Base-by-base conservation (phyloP, 306 rosid species). In the Ormosia semicastrata region DNA sequence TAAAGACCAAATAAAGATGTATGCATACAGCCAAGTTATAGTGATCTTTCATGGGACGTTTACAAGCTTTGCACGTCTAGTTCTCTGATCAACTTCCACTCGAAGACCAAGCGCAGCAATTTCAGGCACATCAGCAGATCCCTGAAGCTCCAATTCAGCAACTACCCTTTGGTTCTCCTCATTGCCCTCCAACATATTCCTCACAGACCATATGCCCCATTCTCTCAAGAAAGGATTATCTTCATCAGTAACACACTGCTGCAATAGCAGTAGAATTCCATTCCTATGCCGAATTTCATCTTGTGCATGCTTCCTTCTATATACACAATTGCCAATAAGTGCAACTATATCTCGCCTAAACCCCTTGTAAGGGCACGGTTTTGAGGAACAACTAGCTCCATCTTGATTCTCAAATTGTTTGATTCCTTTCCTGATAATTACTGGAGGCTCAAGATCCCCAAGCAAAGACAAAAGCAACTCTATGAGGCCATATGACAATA, bases 191-290 rank as follows among this genome's bases (percentile, higher is more conserved):
- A 95, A 80, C 84, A 93, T 58, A 79, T 93, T 91, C 89, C 97
- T 93, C 66, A 88, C 86, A 24, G 80, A 84, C 93, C 97, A 93
- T 83, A 90, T 85, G 53, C 94, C 96, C 94, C 99, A 92, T 82
- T 95, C 98, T 86, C 97, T 95, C 77, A 92, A 59, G 84, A 81
- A 95, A 6, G 96, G 97, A 73, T 92, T 92, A 41, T 94, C 95
- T 32, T 95, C 94, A 69, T 95, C 98, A 24, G 85, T 67, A 63
- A 92, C 95, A 86, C 97, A 91, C 78, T 93, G 94, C 82, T 93
- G 99, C 67, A 93, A 84, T 53, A 93, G 88, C 80, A 95, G 77
- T 57, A 91, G 89, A 66, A 95, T 83, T 74, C 94, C 93, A 54
- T 87, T 82, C 69, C 63, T 84, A 41, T 81, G 69, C 74, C 95